Evolutionary conservation across 2,329 filamentous ascomycete genomes (phyloP).

Genomic region (Aspergillus spinulosporus): DNA sequence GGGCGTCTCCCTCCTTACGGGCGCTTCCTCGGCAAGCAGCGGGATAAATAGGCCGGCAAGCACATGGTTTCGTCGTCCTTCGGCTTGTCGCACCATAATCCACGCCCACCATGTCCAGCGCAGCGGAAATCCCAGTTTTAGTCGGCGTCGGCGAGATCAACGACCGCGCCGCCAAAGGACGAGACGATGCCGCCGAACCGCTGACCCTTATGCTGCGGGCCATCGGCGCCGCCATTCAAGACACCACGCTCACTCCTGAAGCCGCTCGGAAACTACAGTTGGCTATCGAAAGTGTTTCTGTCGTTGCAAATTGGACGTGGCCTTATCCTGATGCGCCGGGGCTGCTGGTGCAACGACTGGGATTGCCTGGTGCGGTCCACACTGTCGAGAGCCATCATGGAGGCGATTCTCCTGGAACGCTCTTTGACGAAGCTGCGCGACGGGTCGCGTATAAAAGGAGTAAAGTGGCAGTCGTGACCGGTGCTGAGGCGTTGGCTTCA

Average conservation of each 20-base stretch:
- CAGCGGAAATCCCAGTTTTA: conserved; percentile 51
- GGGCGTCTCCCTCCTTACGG: neutral
- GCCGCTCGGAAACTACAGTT: conserved; percentile 42
- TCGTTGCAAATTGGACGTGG: conserved; percentile 62
- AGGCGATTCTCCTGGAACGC: conserved; percentile 61
- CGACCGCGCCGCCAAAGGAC: conserved; percentile 52
- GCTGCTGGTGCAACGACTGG: conserved; percentile 53
- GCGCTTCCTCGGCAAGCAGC: conserved; percentile 7
- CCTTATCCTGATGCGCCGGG: conserved; percentile 61
- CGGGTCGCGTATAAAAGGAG: conserved; percentile 56
- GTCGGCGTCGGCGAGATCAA: conserved; percentile 64
- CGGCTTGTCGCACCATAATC: neutral
- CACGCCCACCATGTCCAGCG: conserved; percentile 1
- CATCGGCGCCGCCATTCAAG: conserved; percentile 53
- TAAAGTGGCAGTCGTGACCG: conserved; percentile 60
- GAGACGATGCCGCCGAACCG: conserved; percentile 60
- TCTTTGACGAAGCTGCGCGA: conserved; percentile 65
- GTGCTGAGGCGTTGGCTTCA: conserved; percentile 65
- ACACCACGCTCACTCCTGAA: conserved; percentile 34
- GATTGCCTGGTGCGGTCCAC: conserved; percentile 47
- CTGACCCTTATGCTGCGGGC: conserved; percentile 59
- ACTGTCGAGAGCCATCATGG: conserved; percentile 59
- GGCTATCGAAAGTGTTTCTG: conserved; percentile 58
- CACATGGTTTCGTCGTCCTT: conserved; percentile 2
- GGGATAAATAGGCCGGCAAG: conserved; percentile 9